phyloP scores from a whole-genome alignment of 192 early-diverging fungal species.

The Phlyctochytrium arcticum region DNA sequence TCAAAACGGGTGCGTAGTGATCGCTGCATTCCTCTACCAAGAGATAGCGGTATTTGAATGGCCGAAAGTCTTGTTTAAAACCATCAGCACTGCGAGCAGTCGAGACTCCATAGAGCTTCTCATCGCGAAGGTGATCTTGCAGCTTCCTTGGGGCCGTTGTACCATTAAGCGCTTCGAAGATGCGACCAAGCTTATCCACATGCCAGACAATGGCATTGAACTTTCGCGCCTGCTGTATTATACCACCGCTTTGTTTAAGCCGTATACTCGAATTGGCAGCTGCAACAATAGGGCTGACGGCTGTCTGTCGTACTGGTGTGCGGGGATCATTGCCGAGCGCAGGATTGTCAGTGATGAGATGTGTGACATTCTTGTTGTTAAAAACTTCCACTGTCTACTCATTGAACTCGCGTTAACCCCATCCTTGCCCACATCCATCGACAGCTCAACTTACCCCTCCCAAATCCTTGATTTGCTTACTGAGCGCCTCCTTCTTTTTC shows the following conservation, averaged over 20 bases:
- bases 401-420: not conserved
- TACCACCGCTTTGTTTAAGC: not conserved
- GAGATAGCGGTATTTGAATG: constrained; percentile 13
- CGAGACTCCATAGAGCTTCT: constrained; percentile 20
- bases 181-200: not conserved
- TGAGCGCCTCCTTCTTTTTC: not conserved
- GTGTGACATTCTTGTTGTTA: constrained; percentile 17
- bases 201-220: constrained; percentile 8
- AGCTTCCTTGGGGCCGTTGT: constrained; percentile 8
- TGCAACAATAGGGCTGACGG: too few relatives aligned
- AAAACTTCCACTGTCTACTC: constrained; percentile 11
- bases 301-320: too few relatives aligned
- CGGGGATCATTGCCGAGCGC: too few relatives aligned
- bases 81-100: constrained; percentile 2
- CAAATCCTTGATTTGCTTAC: constrained; percentile 12
- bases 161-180: constrained; percentile 12
- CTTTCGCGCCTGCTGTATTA: constrained; percentile 4
- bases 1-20: constrained; percentile 11
- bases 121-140: constrained; percentile 27
- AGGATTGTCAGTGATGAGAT: constrained; percentile 7
- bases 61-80: not conserved
- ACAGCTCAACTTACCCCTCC: not conserved
- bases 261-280: too few relatives aligned
- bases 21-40: constrained; percentile 19
- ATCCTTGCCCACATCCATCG: not conserved